Conservation (phyloP, 805 yeast genomes). For the Lipomyces spencermartinsiae region DNA sequence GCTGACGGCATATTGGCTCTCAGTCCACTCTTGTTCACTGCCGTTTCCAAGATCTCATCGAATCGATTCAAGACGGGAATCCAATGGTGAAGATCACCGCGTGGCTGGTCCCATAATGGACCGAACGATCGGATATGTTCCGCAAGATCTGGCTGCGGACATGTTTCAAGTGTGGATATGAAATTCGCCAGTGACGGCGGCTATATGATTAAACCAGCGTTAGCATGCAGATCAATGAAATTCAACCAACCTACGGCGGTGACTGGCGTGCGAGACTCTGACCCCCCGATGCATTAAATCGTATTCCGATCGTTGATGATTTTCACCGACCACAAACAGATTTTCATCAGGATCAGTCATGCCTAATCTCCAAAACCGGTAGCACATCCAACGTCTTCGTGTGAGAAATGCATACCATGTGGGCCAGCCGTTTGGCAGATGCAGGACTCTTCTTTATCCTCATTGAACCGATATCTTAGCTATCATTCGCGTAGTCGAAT, state of each 20-base stretch:
- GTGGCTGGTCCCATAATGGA: conserved; percentile 48
- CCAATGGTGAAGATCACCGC: conserved; percentile 78
- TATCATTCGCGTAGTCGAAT: conserved; percentile 2
- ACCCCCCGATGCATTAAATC: not conserved
- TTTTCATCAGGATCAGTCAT: not conserved
- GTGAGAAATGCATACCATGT: conserved; percentile 27
- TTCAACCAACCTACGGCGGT: not conserved
- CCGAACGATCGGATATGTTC: conserved; percentile 25
- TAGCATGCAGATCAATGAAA: not conserved
- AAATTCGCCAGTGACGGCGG: conserved; percentile 32
- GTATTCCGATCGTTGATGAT: not conserved
- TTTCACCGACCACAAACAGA: not conserved
- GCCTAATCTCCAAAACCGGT: not conserved
- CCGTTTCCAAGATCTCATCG: conserved; percentile 66
- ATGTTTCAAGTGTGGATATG: conserved; percentile 28
- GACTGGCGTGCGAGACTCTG: not conserved
- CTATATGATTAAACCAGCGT: conserved; percentile 15
- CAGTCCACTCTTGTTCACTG: conserved; percentile 60
- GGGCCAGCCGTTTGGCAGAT: conserved; percentile 32
- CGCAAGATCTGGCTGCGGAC: conserved; percentile 28
- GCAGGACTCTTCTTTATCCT: conserved; percentile 33
- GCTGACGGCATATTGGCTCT: conserved; percentile 57
- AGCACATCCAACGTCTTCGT: not conserved
- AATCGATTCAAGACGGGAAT: conserved; percentile 74
- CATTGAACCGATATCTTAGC: conserved; percentile 19